These are phyloP conservation scores for Colletotrichum melonis DNA, from an alignment of 2,329 filamentous ascomycete species.

Conservation along the genomic window DNA sequence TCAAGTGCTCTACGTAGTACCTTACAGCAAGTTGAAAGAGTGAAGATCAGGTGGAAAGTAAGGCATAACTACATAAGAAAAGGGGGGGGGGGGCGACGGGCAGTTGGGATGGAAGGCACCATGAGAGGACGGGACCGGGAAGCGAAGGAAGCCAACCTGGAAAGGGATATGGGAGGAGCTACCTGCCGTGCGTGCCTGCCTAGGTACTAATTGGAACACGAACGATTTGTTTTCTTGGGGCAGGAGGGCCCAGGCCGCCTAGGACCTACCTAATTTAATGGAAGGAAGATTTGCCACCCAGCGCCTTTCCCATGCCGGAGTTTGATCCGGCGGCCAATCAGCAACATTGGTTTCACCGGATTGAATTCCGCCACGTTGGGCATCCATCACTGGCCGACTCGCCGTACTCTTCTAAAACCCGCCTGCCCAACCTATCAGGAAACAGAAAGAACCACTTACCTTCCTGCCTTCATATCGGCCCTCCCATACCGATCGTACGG, in stretches of 20 bases:
- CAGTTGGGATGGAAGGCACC: background rate
- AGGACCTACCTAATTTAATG: too few species aligned
- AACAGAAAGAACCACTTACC: background rate
- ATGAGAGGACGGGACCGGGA: background rate
- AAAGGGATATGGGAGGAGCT: background rate
- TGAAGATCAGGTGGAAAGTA: background rate
- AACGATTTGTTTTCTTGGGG: too few species aligned
- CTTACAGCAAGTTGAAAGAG: background rate
- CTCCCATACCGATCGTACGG: too few species aligned
- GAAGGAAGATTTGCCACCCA: background rate
- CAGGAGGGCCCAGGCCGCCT: too few species aligned
- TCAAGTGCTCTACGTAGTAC: background rate
- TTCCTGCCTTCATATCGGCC: background rate
- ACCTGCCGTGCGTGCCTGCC: too few species aligned
- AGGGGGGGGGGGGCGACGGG: too few species aligned
- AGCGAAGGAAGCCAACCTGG: background rate
- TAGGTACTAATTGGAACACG: too few species aligned
- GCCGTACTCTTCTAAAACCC: background rate
- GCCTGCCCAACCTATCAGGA: background rate
- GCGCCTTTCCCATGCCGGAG: background rate
- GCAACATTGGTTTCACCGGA: background rate
- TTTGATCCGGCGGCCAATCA: background rate
- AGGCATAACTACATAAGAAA: too few species aligned
- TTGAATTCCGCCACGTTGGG: background rate
- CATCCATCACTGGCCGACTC: background rate